Conservation (phyloP, 352 stramenopile genomes). For the Pythium brassicae region DNA sequence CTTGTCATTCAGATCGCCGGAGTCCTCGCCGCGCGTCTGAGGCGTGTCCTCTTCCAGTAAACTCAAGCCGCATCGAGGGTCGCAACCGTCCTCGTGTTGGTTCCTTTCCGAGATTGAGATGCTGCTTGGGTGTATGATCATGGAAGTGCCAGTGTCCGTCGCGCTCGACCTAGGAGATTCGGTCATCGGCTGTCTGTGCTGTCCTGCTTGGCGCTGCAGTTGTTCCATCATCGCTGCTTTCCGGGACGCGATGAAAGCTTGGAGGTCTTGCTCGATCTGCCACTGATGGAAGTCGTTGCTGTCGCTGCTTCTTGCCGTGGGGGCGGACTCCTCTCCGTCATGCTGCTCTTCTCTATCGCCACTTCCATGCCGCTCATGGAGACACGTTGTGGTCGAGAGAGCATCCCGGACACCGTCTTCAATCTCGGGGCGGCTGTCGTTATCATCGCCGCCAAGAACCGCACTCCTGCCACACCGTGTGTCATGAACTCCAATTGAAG, state of each 20-base stretch:
- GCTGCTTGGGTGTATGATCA: background rate
- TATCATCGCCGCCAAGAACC: too few species aligned
- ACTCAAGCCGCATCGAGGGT: too few species aligned
- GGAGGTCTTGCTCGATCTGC: conserved; percentile 24
- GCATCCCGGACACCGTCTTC: conserved; percentile 3
- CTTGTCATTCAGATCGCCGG: too few species aligned
- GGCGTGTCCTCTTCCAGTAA: too few species aligned
- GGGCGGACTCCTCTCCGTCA: background rate
- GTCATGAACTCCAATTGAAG: background rate
- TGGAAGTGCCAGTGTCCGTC: background rate
- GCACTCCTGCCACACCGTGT: too few species aligned
- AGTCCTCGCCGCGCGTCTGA: too few species aligned
- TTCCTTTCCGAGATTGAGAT: background rate
- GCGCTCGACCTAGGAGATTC: background rate
- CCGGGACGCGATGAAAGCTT: conserved; percentile 33
- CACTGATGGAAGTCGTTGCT: conserved; percentile 4
- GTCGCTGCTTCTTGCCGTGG: background rate
- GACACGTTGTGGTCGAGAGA: too few species aligned
- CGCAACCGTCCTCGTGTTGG: background rate
- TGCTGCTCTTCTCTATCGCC: background rate
- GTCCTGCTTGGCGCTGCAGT: conserved; percentile 22
- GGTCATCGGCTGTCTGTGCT: conserved; percentile 7
- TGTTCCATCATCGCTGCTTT: conserved; percentile 33
- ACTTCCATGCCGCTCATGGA: background rate
- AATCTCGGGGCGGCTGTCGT: conserved; percentile 1